Percentiles rank a stretch among this genome's conserved stretches.
These are phyloP conservation scores for Pochonia chlamydosporia DNA, from an alignment of 2,329 filamentous ascomycete species.

Conservation along the genomic window DNA sequence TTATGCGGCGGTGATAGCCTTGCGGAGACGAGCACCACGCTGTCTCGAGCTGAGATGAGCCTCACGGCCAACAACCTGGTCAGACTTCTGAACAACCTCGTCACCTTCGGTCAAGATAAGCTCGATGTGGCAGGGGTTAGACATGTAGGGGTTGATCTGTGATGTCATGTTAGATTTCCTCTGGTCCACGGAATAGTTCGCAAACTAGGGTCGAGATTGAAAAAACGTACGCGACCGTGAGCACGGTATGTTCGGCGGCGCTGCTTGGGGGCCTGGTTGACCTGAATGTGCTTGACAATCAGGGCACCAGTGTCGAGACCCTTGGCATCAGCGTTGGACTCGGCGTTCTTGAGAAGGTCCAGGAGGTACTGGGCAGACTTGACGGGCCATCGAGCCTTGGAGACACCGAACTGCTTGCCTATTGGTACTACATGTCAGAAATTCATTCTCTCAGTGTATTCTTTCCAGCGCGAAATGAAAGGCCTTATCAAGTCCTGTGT, in stretches of 20 bases:
- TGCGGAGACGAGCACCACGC: constrained; percentile 66
- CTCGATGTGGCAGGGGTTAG: constrained; percentile 99
- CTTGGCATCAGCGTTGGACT: constrained; percentile 95
- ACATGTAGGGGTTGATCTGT: constrained; percentile 99
- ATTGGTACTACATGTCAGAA: constrained; percentile 21
- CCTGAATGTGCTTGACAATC: constrained; percentile 99
- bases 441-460: constrained; percentile 4
- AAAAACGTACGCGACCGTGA: constrained; percentile 89
- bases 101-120: constrained; percentile 97
- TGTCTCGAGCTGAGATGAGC: constrained; percentile 82
- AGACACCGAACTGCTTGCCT: constrained; percentile 99
- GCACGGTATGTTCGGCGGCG: constrained; percentile 99
- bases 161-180: constrained; percentile 19
- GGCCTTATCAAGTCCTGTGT: too few species aligned
- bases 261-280: constrained; percentile 99
- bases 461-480: not conserved
- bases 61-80: constrained; percentile 70
- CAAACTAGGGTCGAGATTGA: not conserved
- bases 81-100: constrained; percentile 90
- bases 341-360: constrained; percentile 94
- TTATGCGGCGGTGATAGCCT: constrained; percentile 61
- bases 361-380: constrained; percentile 99
- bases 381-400: constrained; percentile 96
- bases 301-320: constrained; percentile 96
- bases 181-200: not conserved